Evolutionary conservation across 352 stramenopile genomes (phyloP).

Genomic region (Pythium sukuiense): DNA sequence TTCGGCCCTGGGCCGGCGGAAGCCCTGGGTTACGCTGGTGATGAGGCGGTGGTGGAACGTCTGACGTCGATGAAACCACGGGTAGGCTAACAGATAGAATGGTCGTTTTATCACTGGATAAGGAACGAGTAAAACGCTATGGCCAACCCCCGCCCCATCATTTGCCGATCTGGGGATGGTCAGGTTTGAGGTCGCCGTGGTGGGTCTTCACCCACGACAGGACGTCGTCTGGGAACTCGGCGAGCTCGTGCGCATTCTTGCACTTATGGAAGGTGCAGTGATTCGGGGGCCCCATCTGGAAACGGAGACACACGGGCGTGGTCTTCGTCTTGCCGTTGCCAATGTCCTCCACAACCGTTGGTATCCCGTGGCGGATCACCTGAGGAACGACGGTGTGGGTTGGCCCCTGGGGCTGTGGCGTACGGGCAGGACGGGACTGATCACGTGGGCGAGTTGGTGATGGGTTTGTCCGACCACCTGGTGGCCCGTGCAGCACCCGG

Average conservation of each 20-base stretch:
- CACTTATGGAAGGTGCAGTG: not conserved
- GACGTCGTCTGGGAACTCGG: not conserved
- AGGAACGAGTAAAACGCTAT: not conserved
- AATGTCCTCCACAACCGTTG: not conserved
- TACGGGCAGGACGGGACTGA: not conserved
- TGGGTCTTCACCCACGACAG: not conserved
- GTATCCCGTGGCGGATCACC: not conserved
- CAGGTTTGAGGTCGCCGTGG: not conserved
- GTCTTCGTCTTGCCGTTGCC: not conserved
- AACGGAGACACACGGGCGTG: not conserved
- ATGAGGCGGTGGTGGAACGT: not conserved
- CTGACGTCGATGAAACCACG: not conserved
- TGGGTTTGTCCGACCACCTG: not conserved
- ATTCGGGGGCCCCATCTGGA: not conserved
- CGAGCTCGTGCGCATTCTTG: not conserved
- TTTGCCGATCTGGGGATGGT: not conserved
- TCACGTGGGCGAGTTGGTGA: not conserved
- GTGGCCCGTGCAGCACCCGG: not conserved
- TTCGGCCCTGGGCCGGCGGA: not conserved
- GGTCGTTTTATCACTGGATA: not conserved
- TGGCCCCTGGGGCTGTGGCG: not conserved
- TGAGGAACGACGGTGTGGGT: not conserved
- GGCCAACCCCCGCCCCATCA: not conserved
- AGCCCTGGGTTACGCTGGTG: not conserved
- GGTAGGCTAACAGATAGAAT: not conserved